These are phyloP conservation scores for Schizosaccharomyces lindneri DNA, from an alignment of 805 yeast species.

Conservation along the genomic window DNA sequence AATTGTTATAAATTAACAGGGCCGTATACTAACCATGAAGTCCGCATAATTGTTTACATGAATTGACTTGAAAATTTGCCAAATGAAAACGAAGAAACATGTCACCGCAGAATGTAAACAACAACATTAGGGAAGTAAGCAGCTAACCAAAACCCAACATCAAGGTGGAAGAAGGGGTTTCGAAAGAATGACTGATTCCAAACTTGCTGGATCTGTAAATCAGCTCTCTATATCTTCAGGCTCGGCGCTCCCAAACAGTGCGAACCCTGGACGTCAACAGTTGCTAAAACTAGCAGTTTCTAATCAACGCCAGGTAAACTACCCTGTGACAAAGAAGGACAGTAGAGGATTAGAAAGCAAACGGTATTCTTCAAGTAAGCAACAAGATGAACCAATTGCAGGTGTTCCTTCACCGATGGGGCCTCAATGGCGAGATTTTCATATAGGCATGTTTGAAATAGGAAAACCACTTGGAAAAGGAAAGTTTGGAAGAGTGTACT, in stretches of 20 bases:
- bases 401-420: not conserved
- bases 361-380: not conserved
- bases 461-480: constrained; percentile 82
- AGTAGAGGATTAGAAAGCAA: not conserved
- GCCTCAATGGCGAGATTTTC: not conserved
- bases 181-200: not conserved
- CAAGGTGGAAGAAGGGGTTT: not conserved
- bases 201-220: not conserved
- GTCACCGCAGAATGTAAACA: not conserved
- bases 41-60: too few relatives aligned
- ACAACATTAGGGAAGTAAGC: not conserved
- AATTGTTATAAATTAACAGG: too few relatives aligned
- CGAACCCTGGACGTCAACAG: not conserved
- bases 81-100: not conserved
- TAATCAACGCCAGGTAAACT: not conserved
- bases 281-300: not conserved
- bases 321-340: not conserved
- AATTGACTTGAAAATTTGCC: too few relatives aligned
- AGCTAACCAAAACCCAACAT: not conserved
- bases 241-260: not conserved
- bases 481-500: constrained; percentile 76
- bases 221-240: not conserved
- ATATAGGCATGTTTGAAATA: constrained; percentile 31
- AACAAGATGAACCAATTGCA: not conserved
- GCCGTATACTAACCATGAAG: too few relatives aligned